Base-by-base conservation (phyloP, 768 basidiomycete species). In the Solioccasus polychromus region DNA sequence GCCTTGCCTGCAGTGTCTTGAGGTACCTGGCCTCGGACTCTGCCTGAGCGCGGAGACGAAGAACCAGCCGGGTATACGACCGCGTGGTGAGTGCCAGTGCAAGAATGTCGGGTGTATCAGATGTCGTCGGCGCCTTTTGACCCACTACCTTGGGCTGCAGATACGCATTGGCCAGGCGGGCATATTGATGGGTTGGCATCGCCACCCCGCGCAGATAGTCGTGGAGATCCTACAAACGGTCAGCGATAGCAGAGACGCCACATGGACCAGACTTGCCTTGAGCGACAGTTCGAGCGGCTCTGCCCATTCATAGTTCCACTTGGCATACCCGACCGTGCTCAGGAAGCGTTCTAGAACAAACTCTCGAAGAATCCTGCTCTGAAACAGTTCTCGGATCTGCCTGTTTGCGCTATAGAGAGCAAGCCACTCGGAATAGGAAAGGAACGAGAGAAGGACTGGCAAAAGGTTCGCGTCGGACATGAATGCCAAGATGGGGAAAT, bases 161-260 rank as follows among this genome's bases (percentile, higher is more conserved):
- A 52, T 82, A 81, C 22, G 74, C 62, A 5, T 69, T 70, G 2
- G 88, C 78, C 26, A 80, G 71, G 4, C 78, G 75, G 1, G 80
- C 74, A 52, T 86, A 91, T 50, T 85, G 79, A 51, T 91, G 83
- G 4, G 76, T 74, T 7, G 90, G 89, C 20, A 86, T 77, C 5
- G 81, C 82, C 5, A 91, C 83, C 3, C 87, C 87, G 36, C 81
- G 76, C 78, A 91, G 82, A 55, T 91, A 92, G 41, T 84, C 77
- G 56, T 78, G 78, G 31, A 93, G 72, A 63, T 92, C 89, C 85
- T 90, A 54, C 7, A 14, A 37, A 14, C 43, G 31, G 48, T 62
- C 19, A 60, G 49, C 8, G 25, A 3, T 9, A 31, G 44, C 9
- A 6, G 29, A 20, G 25, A 34, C 15, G 32, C 24, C 17, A 45